Evolutionary conservation across 768 basidiomycete genomes (phyloP), one percentile per base, ranked within the genome.

Genomic region (Cubamyces sp.): DNA sequence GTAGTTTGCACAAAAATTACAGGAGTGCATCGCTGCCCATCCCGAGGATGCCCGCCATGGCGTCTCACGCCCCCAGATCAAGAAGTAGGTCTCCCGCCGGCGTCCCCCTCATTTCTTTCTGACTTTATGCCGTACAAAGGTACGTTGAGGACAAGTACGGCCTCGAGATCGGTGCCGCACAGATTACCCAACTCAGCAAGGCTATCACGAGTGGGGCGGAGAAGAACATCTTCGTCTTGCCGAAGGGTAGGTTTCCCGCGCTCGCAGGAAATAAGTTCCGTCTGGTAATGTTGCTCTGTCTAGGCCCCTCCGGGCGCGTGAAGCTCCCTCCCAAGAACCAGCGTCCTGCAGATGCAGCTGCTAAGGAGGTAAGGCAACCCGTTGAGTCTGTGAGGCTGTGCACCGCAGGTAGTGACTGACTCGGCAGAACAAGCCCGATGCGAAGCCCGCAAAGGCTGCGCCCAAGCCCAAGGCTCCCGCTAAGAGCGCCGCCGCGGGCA

Each of bases 1-100:
- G 15, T 28, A 7, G 16, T 18, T 12, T 57, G 39, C 47, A 21
- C 60, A 40, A 26, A 54, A 45, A 58, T 64, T 53, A 66, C 77
- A 95, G 93, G 94, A 95, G 79, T 93, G 91, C 69, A 92, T 96
- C 74, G 75, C 81, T 64, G 81, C 78, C 57, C 77, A 87, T 75
- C 83, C 82, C 7, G 92, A 93, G 34, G 92, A 93, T 65, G 84
- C 89, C 60, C 90, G 93, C 60, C 74, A 74, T 60, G 94, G 94
- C 68, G 94, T 96, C 64, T 96, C 93, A 67, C 88, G 96, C 50
- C 91, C 88, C 57, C 84, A 88, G 70, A 95, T 97, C 79, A 97
- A 97, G 87, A 96, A 92, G 91, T 96, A 65, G 68, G 83, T 80
- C 25, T 25, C 40, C 54, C 21, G 42, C 41, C 64, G 50, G 61